Conservation (phyloP, 1,139 yeast species). For the Hemisphaericaspora xylofermentans region DNA sequence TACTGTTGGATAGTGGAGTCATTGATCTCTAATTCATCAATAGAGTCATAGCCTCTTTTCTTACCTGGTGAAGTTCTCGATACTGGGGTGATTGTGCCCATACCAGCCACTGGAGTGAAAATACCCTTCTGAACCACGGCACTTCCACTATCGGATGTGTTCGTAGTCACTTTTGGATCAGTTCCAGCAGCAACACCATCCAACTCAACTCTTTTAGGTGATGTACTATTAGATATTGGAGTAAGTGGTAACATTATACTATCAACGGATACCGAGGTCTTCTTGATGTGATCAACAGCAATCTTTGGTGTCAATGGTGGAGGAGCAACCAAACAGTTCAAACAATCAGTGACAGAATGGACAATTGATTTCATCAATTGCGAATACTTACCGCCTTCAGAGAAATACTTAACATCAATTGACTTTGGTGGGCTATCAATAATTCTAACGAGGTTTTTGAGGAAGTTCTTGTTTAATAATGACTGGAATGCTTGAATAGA, state of each 20-base stretch:
- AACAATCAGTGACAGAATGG: conserved; percentile 20
- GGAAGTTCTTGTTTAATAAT: conserved; percentile 21
- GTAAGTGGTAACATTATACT: conserved; percentile 21
- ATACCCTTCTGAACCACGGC: background rate
- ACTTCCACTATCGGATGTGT: conserved; percentile 1
- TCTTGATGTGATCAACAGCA: background rate
- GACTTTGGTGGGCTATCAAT: conserved; percentile 48
- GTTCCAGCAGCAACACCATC: conserved; percentile 3
- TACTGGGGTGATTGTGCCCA: conserved; percentile 13
- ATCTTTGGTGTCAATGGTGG: conserved; percentile 15
- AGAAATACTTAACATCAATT: conserved; percentile 42
- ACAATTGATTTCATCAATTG: conserved; percentile 39
- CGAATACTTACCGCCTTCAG: conserved; percentile 35
- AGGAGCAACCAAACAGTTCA: conserved; percentile 10
- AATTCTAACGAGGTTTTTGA: conserved; percentile 36
- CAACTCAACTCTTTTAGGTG: conserved; percentile 20
- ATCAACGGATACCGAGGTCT: conserved; percentile 2
- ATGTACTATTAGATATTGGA: conserved; percentile 27
- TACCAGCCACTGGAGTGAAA: background rate
- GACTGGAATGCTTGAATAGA: conserved; percentile 19
- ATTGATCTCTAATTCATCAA: conserved; percentile 13
- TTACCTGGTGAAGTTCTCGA: conserved; percentile 14
- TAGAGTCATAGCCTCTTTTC: conserved; percentile 14
- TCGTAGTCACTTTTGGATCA: background rate
- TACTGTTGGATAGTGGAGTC: conserved; percentile 9